Percentiles rank a stretch among this genome's conserved stretches.
Evolutionary conservation across 805 yeast species (phyloP).

Genomic region (Osmozyma mogii): DNA sequence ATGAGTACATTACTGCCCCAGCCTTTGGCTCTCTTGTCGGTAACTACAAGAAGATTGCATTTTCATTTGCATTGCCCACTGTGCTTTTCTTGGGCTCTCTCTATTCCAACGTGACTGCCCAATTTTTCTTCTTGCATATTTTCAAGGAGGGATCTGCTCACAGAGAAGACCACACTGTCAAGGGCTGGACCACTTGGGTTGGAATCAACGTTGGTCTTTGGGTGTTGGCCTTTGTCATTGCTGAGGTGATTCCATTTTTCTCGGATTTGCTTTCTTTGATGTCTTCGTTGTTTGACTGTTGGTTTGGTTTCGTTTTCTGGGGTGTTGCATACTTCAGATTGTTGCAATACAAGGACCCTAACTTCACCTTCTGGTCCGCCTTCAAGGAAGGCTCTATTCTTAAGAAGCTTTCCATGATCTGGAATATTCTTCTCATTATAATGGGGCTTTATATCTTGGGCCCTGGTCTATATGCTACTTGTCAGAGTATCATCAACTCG

Average conservation of each 20-base stretch:
- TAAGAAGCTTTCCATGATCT: constrained; percentile 29
- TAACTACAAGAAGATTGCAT: constrained; percentile 44
- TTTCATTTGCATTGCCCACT: constrained; percentile 57
- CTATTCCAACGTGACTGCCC: constrained; percentile 47
- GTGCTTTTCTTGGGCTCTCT: constrained; percentile 48
- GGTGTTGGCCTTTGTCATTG: constrained; percentile 49
- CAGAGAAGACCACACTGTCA: constrained; percentile 37
- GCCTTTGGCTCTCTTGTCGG: constrained; percentile 48
- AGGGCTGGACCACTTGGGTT: constrained; percentile 49
- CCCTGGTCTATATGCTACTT: constrained; percentile 50
- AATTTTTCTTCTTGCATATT: constrained; percentile 41
- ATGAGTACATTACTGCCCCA: constrained; percentile 47
- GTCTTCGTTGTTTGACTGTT: constrained; percentile 57
- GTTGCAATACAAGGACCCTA: constrained; percentile 16
- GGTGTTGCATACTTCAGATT: constrained; percentile 48
- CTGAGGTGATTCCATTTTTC: constrained; percentile 60
- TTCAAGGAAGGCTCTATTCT: constrained; percentile 17
- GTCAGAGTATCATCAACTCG: constrained; percentile 46
- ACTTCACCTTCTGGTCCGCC: constrained; percentile 15
- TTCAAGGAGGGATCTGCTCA: constrained; percentile 37
- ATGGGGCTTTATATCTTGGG: constrained; percentile 51
- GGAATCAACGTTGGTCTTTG: constrained; percentile 37
- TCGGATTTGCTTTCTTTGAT: constrained; percentile 48
- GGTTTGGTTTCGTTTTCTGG: constrained; percentile 63
- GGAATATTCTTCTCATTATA: constrained; percentile 31